Base-by-base conservation (phyloP, 2,329 filamentous ascomycete species). In the Fulvia fulva region DNA sequence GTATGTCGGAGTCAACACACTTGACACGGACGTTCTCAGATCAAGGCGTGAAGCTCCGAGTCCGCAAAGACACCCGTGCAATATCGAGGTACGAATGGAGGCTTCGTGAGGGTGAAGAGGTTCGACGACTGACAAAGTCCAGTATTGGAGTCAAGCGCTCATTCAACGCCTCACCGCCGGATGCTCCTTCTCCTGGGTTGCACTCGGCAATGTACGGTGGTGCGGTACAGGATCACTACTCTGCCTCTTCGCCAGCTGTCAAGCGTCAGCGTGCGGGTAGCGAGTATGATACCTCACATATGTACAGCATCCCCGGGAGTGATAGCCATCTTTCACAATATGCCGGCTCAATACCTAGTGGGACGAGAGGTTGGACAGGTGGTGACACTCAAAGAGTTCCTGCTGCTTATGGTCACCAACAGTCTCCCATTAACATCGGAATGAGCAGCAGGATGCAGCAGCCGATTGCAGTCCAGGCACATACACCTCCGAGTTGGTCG, bases 11-110 rank as follows among this genome's bases (percentile, higher is more conserved):
- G 72, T 95, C 90, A 1, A 94, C 90, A 0, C 85, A 87, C 65
- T 76, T 96, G 45, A 94, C 91, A 0, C 83, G 90, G 53, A 86
- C 88, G 0, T 93, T 96, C 73, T 89, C 88, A 63, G 91, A 96
- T 67, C 91, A 96, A 71, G 91, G 91, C 8, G 89, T 96, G 14
- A 87, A 90, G 53, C 77, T 96, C 30, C 83, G 91, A 53, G 81
- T 96, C 49, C 85, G 91, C 55, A 96, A 96, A 71, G 91, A 96
- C 73, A 88, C 89, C 46, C 81, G 89, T 23, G 67, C 62, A 23
- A 62, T 63, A 37, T 61, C 61, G 26, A 54, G 55, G 63, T 63
- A 50, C 53, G 61, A 44, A 47, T 19, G 26, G 19, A 22, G 25
- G 26, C 34, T 49, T 28, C 21, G 5, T 37, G 5, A n/a, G 16